Conservation (phyloP, 306 rosid species). For the Glycine latifolia region DNA sequence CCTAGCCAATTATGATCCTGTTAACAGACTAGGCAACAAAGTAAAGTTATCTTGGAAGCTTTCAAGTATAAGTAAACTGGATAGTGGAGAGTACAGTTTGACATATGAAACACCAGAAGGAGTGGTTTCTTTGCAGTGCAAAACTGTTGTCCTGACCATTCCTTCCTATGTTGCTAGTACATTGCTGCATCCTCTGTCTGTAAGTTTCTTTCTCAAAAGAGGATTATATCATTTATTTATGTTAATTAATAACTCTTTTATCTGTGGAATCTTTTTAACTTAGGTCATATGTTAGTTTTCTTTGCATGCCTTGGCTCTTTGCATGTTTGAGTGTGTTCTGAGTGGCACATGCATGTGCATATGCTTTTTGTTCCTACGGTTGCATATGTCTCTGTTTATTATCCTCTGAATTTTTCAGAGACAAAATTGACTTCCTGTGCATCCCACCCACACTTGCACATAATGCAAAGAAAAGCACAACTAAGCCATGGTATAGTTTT, state of each 20-base stretch:
- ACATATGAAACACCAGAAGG: constrained; percentile 94
- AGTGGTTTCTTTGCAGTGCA: constrained; percentile 71
- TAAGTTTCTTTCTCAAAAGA: constrained; percentile 55
- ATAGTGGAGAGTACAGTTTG: constrained; percentile 74
- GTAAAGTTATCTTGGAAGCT: constrained; percentile 96
- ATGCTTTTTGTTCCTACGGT: constrained; percentile 33
- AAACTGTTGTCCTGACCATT: constrained; percentile 85
- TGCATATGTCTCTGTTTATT: constrained; percentile 3
- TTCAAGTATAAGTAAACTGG: constrained; percentile 73
- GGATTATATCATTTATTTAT: constrained; percentile 34
- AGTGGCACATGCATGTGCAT: not conserved
- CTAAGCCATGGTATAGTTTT: not conserved
- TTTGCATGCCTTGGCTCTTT: constrained; percentile 36
- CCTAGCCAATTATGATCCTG: constrained; percentile 42
- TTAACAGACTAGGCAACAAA: constrained; percentile 80
- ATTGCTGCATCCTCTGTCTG: constrained; percentile 83
- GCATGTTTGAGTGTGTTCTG: constrained; percentile 10
- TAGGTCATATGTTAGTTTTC: constrained; percentile 34
- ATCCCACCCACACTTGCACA: not conserved
- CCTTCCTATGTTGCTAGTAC: constrained; percentile 86
- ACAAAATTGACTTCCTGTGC: constrained; percentile 32
- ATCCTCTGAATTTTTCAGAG: constrained; percentile 34
- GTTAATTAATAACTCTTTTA: constrained; percentile 25
- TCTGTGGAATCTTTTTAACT: constrained; percentile 34
- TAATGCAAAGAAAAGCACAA: constrained; percentile 11